Conservation (phyloP, 2,329 filamentous ascomycete genomes). For the Aaosphaeria pasadenensis region DNA sequence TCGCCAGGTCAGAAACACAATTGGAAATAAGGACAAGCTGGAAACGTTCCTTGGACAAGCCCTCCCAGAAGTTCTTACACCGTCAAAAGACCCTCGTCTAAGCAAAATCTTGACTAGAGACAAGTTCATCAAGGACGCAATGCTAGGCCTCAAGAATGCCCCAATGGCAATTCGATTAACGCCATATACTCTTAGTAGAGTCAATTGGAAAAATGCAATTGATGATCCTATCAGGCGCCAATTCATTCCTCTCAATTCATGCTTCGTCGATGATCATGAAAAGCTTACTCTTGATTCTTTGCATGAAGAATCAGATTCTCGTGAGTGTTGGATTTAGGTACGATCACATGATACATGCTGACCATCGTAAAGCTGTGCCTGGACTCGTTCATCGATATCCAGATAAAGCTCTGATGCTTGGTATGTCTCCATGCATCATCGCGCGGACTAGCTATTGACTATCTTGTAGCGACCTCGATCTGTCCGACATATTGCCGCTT, state of each 20-base stretch:
- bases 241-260: conserved; percentile 57
- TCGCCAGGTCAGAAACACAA: background rate
- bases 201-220: conserved; percentile 59
- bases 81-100: conserved; percentile 22
- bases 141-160: conserved; percentile 51
- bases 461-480: conserved; percentile 51
- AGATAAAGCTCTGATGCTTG: conserved; percentile 60
- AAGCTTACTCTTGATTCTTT: conserved; percentile 56
- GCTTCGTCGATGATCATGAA: conserved; percentile 54
- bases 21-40: conserved; percentile 41
- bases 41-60: conserved; percentile 48
- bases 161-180: conserved; percentile 62
- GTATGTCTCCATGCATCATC: conserved; percentile 37
- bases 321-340: conserved; percentile 8
- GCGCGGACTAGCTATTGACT: background rate
- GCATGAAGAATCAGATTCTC: conserved; percentile 56
- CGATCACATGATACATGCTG: background rate
- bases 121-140: conserved; percentile 55
- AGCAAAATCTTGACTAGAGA: conserved; percentile 46
- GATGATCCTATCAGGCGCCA: conserved; percentile 60
- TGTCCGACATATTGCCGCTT: conserved; percentile 63
- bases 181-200: conserved; percentile 58
- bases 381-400: conserved; percentile 63
- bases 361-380: conserved; percentile 39
- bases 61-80: conserved; percentile 51